phyloP scores from a whole-genome alignment of 2,329 filamentous ascomycete species.

The Ambrosiella beaveri region DNA sequence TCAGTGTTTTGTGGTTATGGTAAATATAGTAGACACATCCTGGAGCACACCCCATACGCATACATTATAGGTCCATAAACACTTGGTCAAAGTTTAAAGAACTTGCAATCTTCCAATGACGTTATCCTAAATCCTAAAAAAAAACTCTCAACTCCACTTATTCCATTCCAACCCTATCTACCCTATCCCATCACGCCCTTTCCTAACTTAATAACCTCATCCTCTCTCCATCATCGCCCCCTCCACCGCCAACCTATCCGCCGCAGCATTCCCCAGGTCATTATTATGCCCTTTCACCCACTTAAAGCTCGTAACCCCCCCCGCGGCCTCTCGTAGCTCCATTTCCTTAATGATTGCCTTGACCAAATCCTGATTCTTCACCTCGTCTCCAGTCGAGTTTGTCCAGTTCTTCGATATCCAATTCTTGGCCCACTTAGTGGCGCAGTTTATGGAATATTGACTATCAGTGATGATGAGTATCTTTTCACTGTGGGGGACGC shows the following conservation, averaged over 20 bases:
- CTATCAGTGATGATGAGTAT: slow-evolving; percentile 78
- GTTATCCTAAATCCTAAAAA: neutral
- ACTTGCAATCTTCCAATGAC: too few relatives aligned
- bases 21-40: too few relatives aligned
- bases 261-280: slow-evolving; percentile 59
- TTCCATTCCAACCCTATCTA: neutral
- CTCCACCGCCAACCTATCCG: slow-evolving; percentile 57
- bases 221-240: slow-evolving; percentile 14
- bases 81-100: too few relatives aligned
- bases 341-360: slow-evolving; percentile 54
- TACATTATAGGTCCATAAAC: too few relatives aligned
- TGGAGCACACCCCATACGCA: too few relatives aligned
- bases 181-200: neutral
- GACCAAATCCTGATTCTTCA: slow-evolving; percentile 78
- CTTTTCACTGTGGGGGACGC: slow-evolving; percentile 47
- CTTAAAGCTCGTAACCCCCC: slow-evolving; percentile 50
- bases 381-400: slow-evolving; percentile 49
- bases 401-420: slow-evolving; percentile 68
- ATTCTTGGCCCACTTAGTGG: slow-evolving; percentile 62
- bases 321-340: slow-evolving; percentile 44
- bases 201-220: neutral
- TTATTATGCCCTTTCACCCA: slow-evolving; percentile 82
- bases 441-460: slow-evolving; percentile 77
- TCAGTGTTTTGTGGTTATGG: too few relatives aligned
- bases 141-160: neutral